These are phyloP conservation scores for Sesbania bispinosa DNA, from an alignment of 306 rosid genomes.

Conservation along the genomic window DNA sequence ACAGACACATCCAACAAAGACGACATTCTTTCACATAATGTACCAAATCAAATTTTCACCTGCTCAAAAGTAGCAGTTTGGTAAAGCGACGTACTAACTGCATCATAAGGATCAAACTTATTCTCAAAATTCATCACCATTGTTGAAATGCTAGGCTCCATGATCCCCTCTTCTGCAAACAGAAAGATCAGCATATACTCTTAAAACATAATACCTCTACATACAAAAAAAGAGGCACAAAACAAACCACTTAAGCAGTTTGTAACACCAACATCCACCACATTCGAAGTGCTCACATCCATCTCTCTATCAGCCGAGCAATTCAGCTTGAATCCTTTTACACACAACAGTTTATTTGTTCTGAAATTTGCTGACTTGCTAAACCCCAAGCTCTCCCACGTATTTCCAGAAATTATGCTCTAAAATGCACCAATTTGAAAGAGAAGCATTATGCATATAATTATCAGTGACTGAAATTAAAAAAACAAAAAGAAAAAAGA, in stretches of 20 bases:
- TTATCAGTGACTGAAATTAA: no score
- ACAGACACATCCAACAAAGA: background rate
- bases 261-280: no score
- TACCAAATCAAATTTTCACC: constrained; percentile 37
- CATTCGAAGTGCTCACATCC: no score
- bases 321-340: constrained; percentile 37
- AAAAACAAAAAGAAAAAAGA: no score
- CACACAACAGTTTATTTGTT: constrained; percentile 28
- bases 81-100: constrained; percentile 73
- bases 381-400: no score
- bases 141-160: constrained; percentile 71
- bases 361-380: constrained; percentile 19
- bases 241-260: constrained; percentile 45
- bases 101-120: constrained; percentile 74
- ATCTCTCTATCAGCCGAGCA: constrained; percentile 55
- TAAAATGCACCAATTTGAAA: no score
- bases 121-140: no score
- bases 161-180: constrained; percentile 45
- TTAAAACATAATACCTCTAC: background rate
- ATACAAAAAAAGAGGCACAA: background rate
- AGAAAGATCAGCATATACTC: constrained; percentile 13
- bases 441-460: no score
- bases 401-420: no score
- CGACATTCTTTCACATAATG: background rate
- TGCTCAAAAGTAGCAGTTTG: constrained; percentile 97